phyloP scores from a whole-genome alignment of 441 rosid species.

The Kokia cookei region DNA sequence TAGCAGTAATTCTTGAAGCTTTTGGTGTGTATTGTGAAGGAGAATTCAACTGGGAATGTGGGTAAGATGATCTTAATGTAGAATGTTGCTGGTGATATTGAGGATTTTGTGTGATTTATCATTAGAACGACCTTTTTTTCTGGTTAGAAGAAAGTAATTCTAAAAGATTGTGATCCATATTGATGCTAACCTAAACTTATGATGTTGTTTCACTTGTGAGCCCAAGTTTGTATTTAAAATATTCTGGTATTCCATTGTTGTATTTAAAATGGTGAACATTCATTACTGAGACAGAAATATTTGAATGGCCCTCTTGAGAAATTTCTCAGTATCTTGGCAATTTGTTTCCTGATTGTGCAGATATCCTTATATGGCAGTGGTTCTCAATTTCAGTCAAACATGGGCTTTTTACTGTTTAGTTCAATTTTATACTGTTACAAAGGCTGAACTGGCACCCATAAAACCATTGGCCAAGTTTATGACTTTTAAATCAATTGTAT shows the following conservation, averaged over 20 bases:
- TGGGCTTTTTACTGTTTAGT: slow-evolving; percentile 98
- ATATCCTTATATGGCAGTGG: slow-evolving; percentile 94
- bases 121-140: neutral
- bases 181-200: neutral
- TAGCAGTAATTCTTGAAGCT: slow-evolving; percentile 91
- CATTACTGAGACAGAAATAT: neutral
- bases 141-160: neutral
- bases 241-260: neutral
- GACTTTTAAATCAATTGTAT: slow-evolving; percentile 93
- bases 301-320: neutral
- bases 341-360: slow-evolving; percentile 36
- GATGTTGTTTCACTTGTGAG: neutral
- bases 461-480: slow-evolving; percentile 93
- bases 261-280: neutral
- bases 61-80: slow-evolving; percentile 51
- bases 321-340: slow-evolving; percentile 12
- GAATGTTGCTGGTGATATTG: neutral
- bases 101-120: neutral
- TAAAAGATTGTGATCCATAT: neutral
- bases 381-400: slow-evolving; percentile 94
- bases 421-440: slow-evolving; percentile 84
- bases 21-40: slow-evolving; percentile 94
- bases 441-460: slow-evolving; percentile 89
- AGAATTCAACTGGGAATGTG: slow-evolving; percentile 83
- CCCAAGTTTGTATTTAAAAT: neutral